Evolutionary conservation across 2,329 filamentous ascomycete genomes (phyloP).

Genomic region (Venturiaceae sp.): DNA sequence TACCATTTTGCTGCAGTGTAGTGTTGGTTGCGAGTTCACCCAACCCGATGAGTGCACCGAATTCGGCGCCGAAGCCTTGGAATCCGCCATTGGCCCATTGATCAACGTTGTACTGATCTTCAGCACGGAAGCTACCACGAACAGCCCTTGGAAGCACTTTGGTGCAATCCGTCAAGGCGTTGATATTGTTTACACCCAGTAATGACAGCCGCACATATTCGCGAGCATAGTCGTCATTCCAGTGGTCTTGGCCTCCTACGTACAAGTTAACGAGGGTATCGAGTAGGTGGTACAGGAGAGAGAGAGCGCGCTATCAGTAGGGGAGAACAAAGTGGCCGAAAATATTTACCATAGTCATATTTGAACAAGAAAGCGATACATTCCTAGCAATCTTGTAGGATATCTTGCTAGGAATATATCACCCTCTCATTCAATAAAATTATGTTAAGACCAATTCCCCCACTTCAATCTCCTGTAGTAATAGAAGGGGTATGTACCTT

Average conservation of each 20-base stretch:
- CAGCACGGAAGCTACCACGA: background rate
- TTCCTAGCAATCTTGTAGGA: too few species aligned
- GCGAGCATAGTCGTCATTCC: conserved; percentile 15
- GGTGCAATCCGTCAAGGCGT: conserved; percentile 16
- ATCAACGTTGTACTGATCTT: conserved; percentile 3
- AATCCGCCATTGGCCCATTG: conserved; percentile 8
- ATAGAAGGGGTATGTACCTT: background rate
- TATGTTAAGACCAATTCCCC: too few species aligned
- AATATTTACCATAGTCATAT: too few species aligned
- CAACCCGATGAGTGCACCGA: background rate
- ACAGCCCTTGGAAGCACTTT: conserved; percentile 12
- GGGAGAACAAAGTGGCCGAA: too few species aligned
- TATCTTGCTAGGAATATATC: too few species aligned
- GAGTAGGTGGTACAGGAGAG: too few species aligned
- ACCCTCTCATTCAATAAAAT: too few species aligned
- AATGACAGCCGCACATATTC: conserved; percentile 15
- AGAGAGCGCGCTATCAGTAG: too few species aligned
- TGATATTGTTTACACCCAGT: conserved; percentile 18
- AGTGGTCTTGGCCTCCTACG: conserved; percentile 6
- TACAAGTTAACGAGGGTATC: too few species aligned
- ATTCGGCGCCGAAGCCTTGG: background rate
- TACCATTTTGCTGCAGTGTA: background rate
- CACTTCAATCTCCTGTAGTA: too few species aligned
- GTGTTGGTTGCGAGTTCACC: background rate
- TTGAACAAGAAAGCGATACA: too few species aligned